Evolutionary conservation across 257 asterid species (phyloP), one percentile per base, ranked within the genome.

Genomic region (Capsicum pubescens): DNA sequence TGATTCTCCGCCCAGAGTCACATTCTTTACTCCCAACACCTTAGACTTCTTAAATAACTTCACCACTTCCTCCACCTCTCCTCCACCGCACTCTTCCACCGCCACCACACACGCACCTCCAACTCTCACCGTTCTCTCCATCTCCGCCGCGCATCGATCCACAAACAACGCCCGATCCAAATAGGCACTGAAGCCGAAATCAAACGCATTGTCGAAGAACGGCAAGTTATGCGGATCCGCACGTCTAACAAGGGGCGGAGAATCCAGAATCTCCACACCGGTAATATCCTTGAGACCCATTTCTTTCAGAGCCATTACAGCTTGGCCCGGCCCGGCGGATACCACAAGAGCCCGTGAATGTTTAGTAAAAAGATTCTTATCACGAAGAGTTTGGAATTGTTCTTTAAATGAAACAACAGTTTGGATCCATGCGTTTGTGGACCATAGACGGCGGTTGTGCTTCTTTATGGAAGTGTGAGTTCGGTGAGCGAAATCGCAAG

Each of bases 301-400:
- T n/a, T 89, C 88, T 66, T 60, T 88, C 80, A 96, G 84, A 1
- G 99, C 97, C 91, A 84, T 86, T 7, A 94, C 97, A 44, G 97
- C 89, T 7, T 94, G 97, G 10, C 99, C 99, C 60, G 98, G 91
- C 55, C 99, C 99, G 71, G 99, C 98, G 26, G 99, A 96, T 12
- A 92, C 91, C 8, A 94, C 88, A 3, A 96, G 81, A 16, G 90
- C 94, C 60, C 91, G 92, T 1, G 98, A 88, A 46, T 88, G 90
- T 81, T 90, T 93, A 36, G 92, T 76, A 44, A 94, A 42, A 81
- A 84, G 83, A 55, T 85, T 88, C 61, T 82, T 88, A 61, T 85
- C 82, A 72, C 82, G 87, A 80, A 96, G 87, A 71, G 89, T 4
- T 59, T 85, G 84, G 85, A 93, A 91, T 19, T 94, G 88, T 69